Conservation (phyloP, 768 basidiomycete species). For the Exsudoporus frostii region DNA sequence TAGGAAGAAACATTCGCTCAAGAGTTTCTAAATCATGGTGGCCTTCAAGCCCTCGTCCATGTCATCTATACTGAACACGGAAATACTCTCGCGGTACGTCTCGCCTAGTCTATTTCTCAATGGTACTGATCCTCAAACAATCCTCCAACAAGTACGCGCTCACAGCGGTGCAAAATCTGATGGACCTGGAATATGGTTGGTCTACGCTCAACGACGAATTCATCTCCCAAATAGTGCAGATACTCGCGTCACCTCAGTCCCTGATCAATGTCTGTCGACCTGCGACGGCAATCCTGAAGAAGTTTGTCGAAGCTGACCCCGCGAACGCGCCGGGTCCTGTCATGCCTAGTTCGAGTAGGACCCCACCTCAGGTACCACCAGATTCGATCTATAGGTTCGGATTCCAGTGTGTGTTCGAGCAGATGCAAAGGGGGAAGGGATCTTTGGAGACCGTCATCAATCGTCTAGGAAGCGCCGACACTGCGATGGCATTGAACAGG, state of each 20-base stretch:
- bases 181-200: conserved; percentile 88
- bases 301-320: conserved; percentile 85
- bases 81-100: conserved; percentile 78
- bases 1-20: conserved; percentile 83
- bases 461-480: conserved; percentile 77
- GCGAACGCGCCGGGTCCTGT: conserved; percentile 57
- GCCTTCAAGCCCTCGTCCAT: conserved; percentile 65
- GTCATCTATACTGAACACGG: conserved; percentile 67
- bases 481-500: conserved; percentile 84
- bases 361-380: conserved; percentile 49
- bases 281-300: conserved; percentile 85
- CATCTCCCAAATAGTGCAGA: conserved; percentile 74
- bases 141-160: conserved; percentile 64
- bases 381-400: conserved; percentile 82
- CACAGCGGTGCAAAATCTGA: conserved; percentile 80
- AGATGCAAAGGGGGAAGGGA: conserved; percentile 70
- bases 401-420: conserved; percentile 77
- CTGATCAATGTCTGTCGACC: conserved; percentile 90
- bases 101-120: background rate
- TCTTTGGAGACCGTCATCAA: conserved; percentile 81
- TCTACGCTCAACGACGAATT: conserved; percentile 66
- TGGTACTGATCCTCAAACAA: conserved; percentile 4
- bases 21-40: conserved; percentile 73
- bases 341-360: conserved; percentile 57
- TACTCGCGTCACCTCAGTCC: conserved; percentile 69